These are phyloP conservation scores for Ophiocordyceps australis DNA, from an alignment of 2,329 filamentous ascomycete genomes.

Conservation along the genomic window DNA sequence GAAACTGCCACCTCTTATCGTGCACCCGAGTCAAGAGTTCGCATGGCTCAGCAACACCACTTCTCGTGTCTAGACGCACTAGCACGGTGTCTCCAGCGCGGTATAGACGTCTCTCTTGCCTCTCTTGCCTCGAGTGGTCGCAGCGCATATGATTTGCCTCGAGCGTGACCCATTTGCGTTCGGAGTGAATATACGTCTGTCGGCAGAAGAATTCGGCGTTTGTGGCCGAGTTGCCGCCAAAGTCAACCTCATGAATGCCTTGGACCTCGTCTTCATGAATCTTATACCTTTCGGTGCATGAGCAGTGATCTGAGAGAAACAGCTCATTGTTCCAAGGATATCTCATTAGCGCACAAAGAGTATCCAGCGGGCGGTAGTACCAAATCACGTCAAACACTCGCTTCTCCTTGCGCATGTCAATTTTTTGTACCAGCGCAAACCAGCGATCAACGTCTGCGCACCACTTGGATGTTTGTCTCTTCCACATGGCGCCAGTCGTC, in stretches of 20 bases:
- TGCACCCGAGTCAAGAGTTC: constrained; percentile 26
- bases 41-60: constrained; percentile 35
- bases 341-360: constrained; percentile 44
- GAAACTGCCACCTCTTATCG: constrained; percentile 17
- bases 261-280: constrained; percentile 37
- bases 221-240: constrained; percentile 29
- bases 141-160: constrained; percentile 36
- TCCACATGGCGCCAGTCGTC: constrained; percentile 37
- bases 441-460: constrained; percentile 33
- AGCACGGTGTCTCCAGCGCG: constrained; percentile 43
- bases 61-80: constrained; percentile 10
- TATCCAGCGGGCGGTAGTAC: constrained; percentile 57
- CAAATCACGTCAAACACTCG: constrained; percentile 46
- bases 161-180: constrained; percentile 44
- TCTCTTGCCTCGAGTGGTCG: constrained; percentile 17
- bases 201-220: constrained; percentile 45
- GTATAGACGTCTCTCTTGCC: constrained; percentile 14
- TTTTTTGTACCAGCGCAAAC: constrained; percentile 50
- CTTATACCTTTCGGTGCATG: constrained; percentile 32
- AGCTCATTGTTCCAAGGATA: constrained; percentile 59
- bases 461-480: constrained; percentile 22
- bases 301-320: constrained; percentile 62
- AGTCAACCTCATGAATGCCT: constrained; percentile 37
- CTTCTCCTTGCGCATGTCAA: constrained; percentile 19
- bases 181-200: constrained; percentile 43